Conservation (phyloP, 345 rosid species). For the Viola odorata region DNA sequence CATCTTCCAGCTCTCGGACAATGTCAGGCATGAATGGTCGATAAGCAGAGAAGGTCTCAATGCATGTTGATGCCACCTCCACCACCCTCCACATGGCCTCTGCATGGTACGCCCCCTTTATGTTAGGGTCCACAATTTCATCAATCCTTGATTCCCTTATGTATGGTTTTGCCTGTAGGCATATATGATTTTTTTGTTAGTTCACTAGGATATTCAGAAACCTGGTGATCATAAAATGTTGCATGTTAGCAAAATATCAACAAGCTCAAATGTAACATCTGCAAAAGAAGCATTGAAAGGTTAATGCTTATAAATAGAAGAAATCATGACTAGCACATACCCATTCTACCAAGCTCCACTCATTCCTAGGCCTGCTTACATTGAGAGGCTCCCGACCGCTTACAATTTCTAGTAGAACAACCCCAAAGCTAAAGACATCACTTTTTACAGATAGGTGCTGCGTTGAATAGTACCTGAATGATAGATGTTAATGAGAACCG, state of each 20-base stretch:
- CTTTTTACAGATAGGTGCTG: slow-evolving; percentile 64
- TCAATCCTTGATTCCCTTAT: slow-evolving; percentile 64
- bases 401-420: slow-evolving; percentile 59
- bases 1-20: slow-evolving; percentile 66
- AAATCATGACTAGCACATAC: slow-evolving; percentile 26
- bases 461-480: slow-evolving; percentile 59
- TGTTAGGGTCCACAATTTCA: slow-evolving; percentile 61
- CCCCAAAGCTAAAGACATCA: slow-evolving; percentile 69
- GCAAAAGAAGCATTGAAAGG: neutral
- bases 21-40: slow-evolving; percentile 57
- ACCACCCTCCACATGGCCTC: slow-evolving; percentile 82
- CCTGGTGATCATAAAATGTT: neutral
- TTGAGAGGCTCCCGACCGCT: slow-evolving; percentile 68
- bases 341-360: slow-evolving; percentile 83
- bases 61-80: slow-evolving; percentile 66
- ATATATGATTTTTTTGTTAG: slow-evolving; percentile 9
- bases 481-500: neutral
- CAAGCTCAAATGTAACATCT: no score
- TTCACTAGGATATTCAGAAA: neutral
- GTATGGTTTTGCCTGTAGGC: slow-evolving; percentile 51
- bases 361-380: slow-evolving; percentile 52
- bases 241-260: neutral
- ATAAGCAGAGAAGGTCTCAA: slow-evolving; percentile 52
- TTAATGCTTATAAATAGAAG: neutral
- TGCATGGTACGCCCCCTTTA: slow-evolving; percentile 60